Evolutionary conservation across 345 rosid species (phyloP), one percentile per base, ranked within the genome.

Genomic region (Eucalyptus rudis): DNA sequence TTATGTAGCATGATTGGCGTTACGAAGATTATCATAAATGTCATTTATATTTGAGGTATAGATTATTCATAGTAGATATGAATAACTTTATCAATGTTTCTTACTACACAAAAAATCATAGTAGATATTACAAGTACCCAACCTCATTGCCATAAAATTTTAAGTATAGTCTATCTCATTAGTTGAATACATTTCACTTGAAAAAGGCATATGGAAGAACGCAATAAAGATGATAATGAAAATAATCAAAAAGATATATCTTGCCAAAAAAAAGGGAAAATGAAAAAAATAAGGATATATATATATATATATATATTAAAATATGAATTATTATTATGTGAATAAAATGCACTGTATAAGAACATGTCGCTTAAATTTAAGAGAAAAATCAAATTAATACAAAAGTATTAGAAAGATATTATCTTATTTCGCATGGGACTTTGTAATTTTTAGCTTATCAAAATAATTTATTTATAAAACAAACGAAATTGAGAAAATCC

Each of bases 1-100:
- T 19, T 19, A 19, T 1, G 6, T 50, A 14, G 3, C 52, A 50
- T 1, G 1, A 4, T 52, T 52, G 1, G 58, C 0, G 10, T 2
- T 19, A 19, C 2, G 1, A 3, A 52, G 0, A 52, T 50, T 52
- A 52, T 52, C 7, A 52, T 52, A 52, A 51, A 31, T n/a, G 36
- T n/a, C 9, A 64, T 31, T 68, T 17, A 17, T 68, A 33, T 68
- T 27, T 33, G 24, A 68, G 40, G 80, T 5, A 68, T 9, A 68
- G 1, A 33, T 33, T 68, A 17, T 5, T 68, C 80, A 68, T n/a
- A n/a, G n/a, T n/a, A n/a, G n/a, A 33, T 33, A 33, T 68, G 25
- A 33, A 10, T 68, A 19, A 5, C 1, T 17, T 71, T 43, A 36
- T 13, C 6, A 17, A 8, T 2, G 81, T 33, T 36, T 10, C 44